Base-by-base conservation (phyloP, 768 basidiomycete species). In the Cantharellus anzutake region DNA sequence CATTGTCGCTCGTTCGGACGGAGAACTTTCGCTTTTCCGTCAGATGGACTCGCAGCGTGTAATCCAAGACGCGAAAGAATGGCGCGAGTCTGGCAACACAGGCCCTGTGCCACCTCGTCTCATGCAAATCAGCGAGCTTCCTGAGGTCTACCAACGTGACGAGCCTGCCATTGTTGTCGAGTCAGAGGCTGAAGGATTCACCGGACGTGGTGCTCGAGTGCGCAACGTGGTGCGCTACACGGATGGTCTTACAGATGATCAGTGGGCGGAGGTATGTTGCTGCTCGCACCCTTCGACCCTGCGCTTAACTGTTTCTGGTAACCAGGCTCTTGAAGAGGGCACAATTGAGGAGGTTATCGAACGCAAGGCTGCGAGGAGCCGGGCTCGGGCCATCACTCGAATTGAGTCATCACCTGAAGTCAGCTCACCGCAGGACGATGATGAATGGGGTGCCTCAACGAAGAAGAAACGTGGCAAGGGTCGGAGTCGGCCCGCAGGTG, bases 201-300 rank as follows among this genome's bases (percentile, higher is more conserved):
- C 73, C 37, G 92, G 92, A 59, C 81, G 92, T 62, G 93, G 92
- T 41, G 83, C 87, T 68, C 78, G 92, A 64, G 78, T 80, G 61
- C 78, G 90, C 64, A 87, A 82, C 60, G 77, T 84, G 51, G 89
- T 98, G 62, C 84, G 81, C 67, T 98, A 98, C 67, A 93, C 85
- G 61, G 94, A 97, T 67, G 92, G 92, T 14, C 75, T 98, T 60
- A 84, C 82, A 58, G 94, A 98, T 65, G 94, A 96, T 67, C 84
- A 92, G 64, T 96, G 90, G 85, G 80, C 89, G 40, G 77, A 86
- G 77, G 84, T 84, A 67, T 61, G 77, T 73, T 4, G 38, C 58
- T 29, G 16, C 3, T 29, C 20, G 20, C 20, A 29, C n/a, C 42
- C 57, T 40, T 56, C 50, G 50, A 20, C 56, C 62, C 55, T 20